Base-by-base conservation (phyloP, 2,329 filamentous ascomycete species). In the Claviceps humidiphila region DNA sequence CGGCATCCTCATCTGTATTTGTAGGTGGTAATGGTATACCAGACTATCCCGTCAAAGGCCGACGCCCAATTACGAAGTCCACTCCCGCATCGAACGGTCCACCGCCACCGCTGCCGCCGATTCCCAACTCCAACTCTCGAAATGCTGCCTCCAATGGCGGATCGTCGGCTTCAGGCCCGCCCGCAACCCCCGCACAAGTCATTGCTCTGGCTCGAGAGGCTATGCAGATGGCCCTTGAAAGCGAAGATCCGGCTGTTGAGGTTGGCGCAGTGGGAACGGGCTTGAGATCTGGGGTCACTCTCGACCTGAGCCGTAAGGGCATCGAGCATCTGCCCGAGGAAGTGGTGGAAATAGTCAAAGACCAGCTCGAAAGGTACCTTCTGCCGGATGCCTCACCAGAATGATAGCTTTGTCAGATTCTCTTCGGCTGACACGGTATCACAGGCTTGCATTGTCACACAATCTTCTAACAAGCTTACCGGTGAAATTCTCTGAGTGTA, bases 371-470 rank as follows among this genome's bases (percentile, higher is more conserved):
- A 70, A 76, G 85, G 83, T 87, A 64, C 43, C n/a, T 30, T 8
- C 42, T 30, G 22, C 42, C 42, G 20, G 26, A 4, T 46, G 14
- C 16, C 26, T 20, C 16, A 4, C 14, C 40, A 30, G 34, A 13
- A 30, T 26, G 11, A 24, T 41, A 3, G 30, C 30, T 9, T 44
- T 14, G 30, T 22, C n/a, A 41, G n/a, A 43, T 17, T 41, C 16
- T 24, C 20, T 38, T 37, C 22, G 47, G 38, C 53, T 54, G 17
- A 54, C 17, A 42, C 37, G 6, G 16, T 30, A 26, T 49, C 13
- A 14, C 62, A 89, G 86, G 60, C 78, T 91, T 51, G 87, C 87
- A 49, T 73, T 91, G 57, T 89, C 86, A n/a, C 86, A 90, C 69
- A 90, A 90, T 66, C 81, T 80, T 58, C 73, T 89, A 54, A 75